Base-by-base conservation (phyloP, 495 filamentous ascomycete genomes). In the Venustampulla echinocandica region DNA sequence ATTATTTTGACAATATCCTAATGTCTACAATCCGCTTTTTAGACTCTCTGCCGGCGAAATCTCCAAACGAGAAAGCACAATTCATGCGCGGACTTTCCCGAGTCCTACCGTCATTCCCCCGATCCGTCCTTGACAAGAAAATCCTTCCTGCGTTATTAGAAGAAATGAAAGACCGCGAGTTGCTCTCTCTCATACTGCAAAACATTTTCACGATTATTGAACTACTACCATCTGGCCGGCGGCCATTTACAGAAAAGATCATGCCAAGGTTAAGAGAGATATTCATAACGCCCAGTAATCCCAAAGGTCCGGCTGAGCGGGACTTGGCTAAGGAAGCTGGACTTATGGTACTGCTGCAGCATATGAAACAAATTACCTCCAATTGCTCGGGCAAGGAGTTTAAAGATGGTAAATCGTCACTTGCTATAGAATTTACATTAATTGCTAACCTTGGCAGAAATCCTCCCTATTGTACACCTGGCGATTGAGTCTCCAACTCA, bases 1-100 rank as follows among this genome's bases (percentile, higher is more conserved):
- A 80, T 49, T 98, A 93, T 60, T 98, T 98, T 52, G 87, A 97
- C 61, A 97, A 96, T 59, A 88, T 95, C 41, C 71, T 98, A 18
- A 85, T 98, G 20, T 92, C 88, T 1, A 92, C 93, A 0, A 89
- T 98, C 42, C 89, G 93, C 19, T 98, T 97, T 57, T 67, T 98
- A 19, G 92, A 98, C 51, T 71, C 77, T 0, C 73, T 98, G 42
- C 90, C 92, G 1, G 83, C 88, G 30, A 98, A 98, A 65, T 95
- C 87, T 2, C 74, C 84, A 0, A 84, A 77, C 56, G 93, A 98
- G 58, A 98, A 97, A 60, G 71, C 84, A 0, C 80, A 87, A 47
- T 98, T 98, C 61, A 76, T 98, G 72, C 75, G 88, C 41, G 93
- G 93, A 0, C 67, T 98, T 21, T 81, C 84, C 43, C 81, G 84